Evolutionary conservation across 1,284 basidiomycete genomes (phyloP).

Genomic region (Phlebopus sp.): DNA sequence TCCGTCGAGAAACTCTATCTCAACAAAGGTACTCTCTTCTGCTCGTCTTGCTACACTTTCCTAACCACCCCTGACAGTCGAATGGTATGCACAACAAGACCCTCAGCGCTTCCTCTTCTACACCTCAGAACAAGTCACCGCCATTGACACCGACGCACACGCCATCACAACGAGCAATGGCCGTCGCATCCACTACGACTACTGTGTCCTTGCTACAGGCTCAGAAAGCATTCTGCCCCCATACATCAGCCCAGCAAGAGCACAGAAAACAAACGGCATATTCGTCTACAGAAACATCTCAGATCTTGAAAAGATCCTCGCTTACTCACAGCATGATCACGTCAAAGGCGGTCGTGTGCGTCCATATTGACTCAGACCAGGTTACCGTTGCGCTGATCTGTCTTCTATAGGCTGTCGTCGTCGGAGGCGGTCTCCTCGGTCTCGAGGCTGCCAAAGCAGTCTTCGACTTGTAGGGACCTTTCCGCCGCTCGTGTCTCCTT

Average conservation of each 20-base stretch:
- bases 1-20: conserved; percentile 67
- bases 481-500: neutral
- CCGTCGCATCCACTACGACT: conserved; percentile 53
- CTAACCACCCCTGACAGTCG: conserved; percentile 24
- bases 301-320: conserved; percentile 61
- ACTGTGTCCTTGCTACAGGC: conserved; percentile 70
- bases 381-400: too few species aligned
- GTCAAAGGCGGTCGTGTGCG: conserved; percentile 36
- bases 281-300: conserved; percentile 76
- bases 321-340: conserved; percentile 47
- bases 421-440: conserved; percentile 74
- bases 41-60: neutral
- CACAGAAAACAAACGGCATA: conserved; percentile 46
- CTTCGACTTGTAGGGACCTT: conserved; percentile 52
- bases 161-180: conserved; percentile 48
- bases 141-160: conserved; percentile 45
- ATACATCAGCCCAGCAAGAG: conserved; percentile 46
- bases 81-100: conserved; percentile 62
- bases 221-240: conserved; percentile 67
- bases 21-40: conserved; percentile 38
- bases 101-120: conserved; percentile 53
- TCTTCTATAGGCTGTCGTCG: conserved; percentile 44
- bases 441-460: conserved; percentile 76
- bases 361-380: neutral
- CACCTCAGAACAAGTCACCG: conserved; percentile 51